A percentile compares a stretch with the other conserved stretches of the same genome.
These are phyloP conservation scores for Venturia carpophila DNA, from an alignment of 2,329 filamentous ascomycete species.

Conservation along the genomic window DNA sequence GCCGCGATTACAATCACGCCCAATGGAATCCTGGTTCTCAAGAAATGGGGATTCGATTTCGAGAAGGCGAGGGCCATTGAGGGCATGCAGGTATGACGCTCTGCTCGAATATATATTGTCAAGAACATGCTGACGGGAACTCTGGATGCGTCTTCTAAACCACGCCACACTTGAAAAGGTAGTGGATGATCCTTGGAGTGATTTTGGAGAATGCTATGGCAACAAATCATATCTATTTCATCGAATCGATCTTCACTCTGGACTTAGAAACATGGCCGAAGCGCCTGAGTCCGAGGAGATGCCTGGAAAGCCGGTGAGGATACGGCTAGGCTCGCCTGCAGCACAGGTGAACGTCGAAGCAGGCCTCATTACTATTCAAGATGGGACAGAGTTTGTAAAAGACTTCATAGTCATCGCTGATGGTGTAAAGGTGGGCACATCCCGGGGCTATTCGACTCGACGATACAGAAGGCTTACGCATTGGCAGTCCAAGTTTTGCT, in stretches of 20 bases:
- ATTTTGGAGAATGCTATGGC: constrained; percentile 3
- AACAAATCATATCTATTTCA: not conserved
- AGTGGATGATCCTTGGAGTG: not conserved
- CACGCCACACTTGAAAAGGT: not conserved
- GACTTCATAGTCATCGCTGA: constrained; percentile 20
- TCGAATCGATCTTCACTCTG: constrained; percentile 16
- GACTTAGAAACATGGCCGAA: constrained; percentile 15
- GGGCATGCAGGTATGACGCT: not conserved
- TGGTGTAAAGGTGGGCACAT: not conserved
- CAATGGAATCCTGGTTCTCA: constrained; percentile 25
- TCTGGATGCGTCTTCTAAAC: not conserved
- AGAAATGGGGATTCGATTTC: constrained; percentile 19
- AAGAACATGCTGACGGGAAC: not conserved
- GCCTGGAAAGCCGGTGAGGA: constrained; percentile 1
- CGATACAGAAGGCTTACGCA: not conserved
- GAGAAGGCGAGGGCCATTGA: constrained; percentile 14
- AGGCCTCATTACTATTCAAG: constrained; percentile 16
- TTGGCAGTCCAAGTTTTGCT: not conserved
- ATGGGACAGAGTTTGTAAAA: constrained; percentile 17
- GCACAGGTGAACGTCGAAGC: constrained; percentile 11
- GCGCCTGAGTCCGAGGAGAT: not conserved
- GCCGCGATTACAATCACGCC: constrained; percentile 37
- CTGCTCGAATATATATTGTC: not conserved
- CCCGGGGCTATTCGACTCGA: not conserved
- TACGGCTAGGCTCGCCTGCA: not conserved